A percentile compares a stretch with the other conserved stretches of the same genome.
phyloP scores from a whole-genome alignment of 2,329 filamentous ascomycete species.

The Raffaelea arxii region DNA sequence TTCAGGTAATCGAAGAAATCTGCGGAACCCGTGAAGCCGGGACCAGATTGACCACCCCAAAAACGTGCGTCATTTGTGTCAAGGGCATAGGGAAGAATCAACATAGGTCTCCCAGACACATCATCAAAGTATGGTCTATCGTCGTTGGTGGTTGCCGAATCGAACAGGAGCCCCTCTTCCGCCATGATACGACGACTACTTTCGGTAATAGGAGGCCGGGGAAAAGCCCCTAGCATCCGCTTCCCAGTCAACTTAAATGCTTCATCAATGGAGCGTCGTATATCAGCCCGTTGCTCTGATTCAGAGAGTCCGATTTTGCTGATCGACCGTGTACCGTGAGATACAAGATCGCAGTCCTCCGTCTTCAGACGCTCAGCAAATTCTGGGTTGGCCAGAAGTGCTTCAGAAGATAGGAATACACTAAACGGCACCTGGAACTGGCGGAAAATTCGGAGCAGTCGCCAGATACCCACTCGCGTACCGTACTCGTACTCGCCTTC shows the following conservation, averaged over 20 bases:
- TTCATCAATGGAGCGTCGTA: constrained; percentile 5
- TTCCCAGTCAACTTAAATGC: constrained; percentile 5
- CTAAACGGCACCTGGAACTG: constrained; percentile 2
- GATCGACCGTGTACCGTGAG: constrained; percentile 9
- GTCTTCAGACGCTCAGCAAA: constrained; percentile 1
- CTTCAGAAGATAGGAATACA: constrained; percentile 4
- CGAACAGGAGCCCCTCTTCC: constrained; percentile 7
- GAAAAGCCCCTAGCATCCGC: constrained; percentile 6
- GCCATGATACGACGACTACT: constrained; percentile 8
- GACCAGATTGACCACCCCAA: constrained; percentile 7
- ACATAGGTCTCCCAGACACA: constrained; percentile 6
- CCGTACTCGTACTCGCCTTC: constrained; percentile 10
- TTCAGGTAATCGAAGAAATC: constrained; percentile 7
- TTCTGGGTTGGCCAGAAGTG: constrained; percentile 1
- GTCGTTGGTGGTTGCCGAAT: constrained; percentile 8
- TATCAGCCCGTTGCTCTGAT: constrained; percentile 1
- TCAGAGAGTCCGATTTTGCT: constrained; percentile 5
- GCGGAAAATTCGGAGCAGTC: constrained; percentile 6
- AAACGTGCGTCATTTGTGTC: constrained; percentile 9
- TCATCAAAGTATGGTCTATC: constrained; percentile 7
- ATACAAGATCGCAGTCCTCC: constrained; percentile 7
- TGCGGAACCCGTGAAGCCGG: constrained; percentile 5
- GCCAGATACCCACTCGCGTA: constrained; percentile 7
- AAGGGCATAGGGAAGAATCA: constrained; percentile 7
- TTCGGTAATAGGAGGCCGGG: constrained; percentile 6